Base-by-base conservation (phyloP, 352 stramenopile species). In the Pythium phragmitis region DNA sequence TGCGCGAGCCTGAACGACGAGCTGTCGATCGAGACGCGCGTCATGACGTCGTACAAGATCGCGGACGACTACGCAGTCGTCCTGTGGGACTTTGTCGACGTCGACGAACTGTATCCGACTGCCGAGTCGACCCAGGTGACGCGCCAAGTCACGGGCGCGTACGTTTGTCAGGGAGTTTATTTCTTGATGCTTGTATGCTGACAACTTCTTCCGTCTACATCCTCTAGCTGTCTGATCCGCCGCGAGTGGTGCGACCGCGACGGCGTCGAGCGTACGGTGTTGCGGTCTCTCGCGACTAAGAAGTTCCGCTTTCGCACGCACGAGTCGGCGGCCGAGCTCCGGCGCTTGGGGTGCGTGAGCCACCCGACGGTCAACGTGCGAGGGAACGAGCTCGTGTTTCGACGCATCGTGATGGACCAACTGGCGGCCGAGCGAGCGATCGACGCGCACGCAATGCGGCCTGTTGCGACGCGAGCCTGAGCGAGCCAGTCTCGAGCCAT, bases 51-150 rank as follows among this genome's bases (percentile, higher is more conserved):
- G 13, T 66, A 60, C 59, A 47, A 36, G 9, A 17, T 55, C 9
- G 30, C 50, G 3, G 59, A 59, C 41, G 59, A 48, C 41, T 55
- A 39, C 41, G 59, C 39, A 0, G 37, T 66, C 26, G 26, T 66
- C 23, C 12, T 64, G 36, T 64, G 57, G 57, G 57, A 64, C 26
- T 64, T 57, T n/a, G 48, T 64, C 23, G 57, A 64, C 37, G 57
- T 51, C 21, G 57, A 64, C 48, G 57, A 64, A 8, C 37, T 57
- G 17, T 23, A 64, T 30, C 57, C 57, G 21, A 26, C 30, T 4
- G 2, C 30, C 14, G 36, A 39, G 3, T 12, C 46, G 34, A 41
- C 54, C 5, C 26, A 64, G 11, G 33, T 64, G 26, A 14, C 45
- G 2, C 57, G 57, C 0, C 30, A 52, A 9, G 37, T 52, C 34